Evolutionary conservation across 768 basidiomycete species (phyloP), one percentile per base, ranked within the genome.

Genomic region (Megacollybia marginata): DNA sequence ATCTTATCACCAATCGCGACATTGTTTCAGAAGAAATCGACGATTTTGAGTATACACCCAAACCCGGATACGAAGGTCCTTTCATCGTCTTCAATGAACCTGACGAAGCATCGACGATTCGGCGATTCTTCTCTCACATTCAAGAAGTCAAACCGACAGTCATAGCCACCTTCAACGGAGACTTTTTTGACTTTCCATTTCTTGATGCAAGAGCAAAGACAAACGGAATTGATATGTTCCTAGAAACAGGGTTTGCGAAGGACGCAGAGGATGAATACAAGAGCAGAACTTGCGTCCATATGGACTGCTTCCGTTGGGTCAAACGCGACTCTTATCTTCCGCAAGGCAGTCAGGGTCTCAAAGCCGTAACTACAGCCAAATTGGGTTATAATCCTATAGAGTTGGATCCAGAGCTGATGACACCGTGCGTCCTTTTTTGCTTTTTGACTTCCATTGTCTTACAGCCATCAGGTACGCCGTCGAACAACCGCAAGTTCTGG

Each of bases 281-380:
- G 71, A 86, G 86, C 58, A 76, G 91, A 9, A 81, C 76, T 16
- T 97, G 94, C 59, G 91, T 85, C 18, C 96, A 99, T 62, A 96
- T 99, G 96, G 96, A 99, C 60, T 95, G 92, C 63, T 98, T 97
- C 76, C 83, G 95, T 58, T 99, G 96, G 96, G 96, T 99, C 46
- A 98, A 99, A 66, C 85, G 96, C 38, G 96, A 98, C 69, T 98
- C 94, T 8, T 98, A 99, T 63, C 71, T 99, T 13, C 96, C 96
- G 1, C 96, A 98, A 71, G 96, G 96, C 42, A 92, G 89, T 74
- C 96, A 98, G 62, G 96, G 96, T 60, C 71, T 99, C 63, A 99
- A 99, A 64, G 96, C 96, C 0, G 96, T 98, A 12, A 99, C 96
- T 1, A 93, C 87, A 0, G 81, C 90, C 15, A 99, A 99, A 67